Conservation (phyloP, 2,329 filamentous ascomycete genomes). For the Apiospora koreana region DNA sequence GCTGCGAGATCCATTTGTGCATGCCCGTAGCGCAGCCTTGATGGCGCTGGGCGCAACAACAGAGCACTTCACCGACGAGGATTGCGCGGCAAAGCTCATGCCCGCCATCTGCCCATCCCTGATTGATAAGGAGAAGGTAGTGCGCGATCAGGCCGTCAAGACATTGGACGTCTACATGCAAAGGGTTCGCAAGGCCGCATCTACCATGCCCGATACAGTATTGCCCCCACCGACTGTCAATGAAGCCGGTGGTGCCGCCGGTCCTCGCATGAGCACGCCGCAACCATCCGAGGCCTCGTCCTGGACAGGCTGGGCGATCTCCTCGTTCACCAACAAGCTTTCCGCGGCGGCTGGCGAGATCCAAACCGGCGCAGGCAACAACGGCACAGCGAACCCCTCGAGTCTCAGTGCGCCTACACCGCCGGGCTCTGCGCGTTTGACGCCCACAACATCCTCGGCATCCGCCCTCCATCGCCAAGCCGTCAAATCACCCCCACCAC, state of each 20-base stretch:
- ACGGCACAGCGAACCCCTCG: conserved; percentile 40
- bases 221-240: conserved; percentile 65
- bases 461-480: conserved; percentile 63
- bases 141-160: conserved; percentile 89
- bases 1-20: conserved; percentile 89
- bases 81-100: conserved; percentile 80
- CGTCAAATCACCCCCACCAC: conserved; percentile 51
- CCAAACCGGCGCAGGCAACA: conserved; percentile 51
- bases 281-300: conserved; percentile 60
- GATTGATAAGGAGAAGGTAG: conserved; percentile 92
- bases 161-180: conserved; percentile 84
- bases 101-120: conserved; percentile 82
- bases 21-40: conserved; percentile 86
- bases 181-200: conserved; percentile 75
- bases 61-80: conserved; percentile 86
- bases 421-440: conserved; percentile 36
- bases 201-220: conserved; percentile 76
- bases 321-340: conserved; percentile 95
- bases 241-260: conserved; percentile 45
- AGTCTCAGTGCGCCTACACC: conserved; percentile 38
- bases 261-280: conserved; percentile 77
- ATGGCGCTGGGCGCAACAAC: conserved; percentile 83
- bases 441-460: conserved; percentile 50
- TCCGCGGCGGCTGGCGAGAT: conserved; percentile 86
- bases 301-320: conserved; percentile 98